Conservation (phyloP, 495 filamentous ascomycete genomes). For the Aspergillus asperescens region DNA sequence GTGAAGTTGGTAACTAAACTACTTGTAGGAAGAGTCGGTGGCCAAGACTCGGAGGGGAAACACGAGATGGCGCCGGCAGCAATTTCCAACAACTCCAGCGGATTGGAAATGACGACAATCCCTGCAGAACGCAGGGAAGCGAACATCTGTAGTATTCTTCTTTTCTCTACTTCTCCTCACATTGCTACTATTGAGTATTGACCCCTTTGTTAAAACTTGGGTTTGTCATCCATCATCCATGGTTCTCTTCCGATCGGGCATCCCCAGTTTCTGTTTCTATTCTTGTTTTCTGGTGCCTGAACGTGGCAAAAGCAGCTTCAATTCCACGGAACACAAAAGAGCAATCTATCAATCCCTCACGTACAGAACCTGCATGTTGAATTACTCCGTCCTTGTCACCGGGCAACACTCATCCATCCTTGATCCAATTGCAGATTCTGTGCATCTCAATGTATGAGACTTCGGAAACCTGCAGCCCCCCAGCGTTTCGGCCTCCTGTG, state of each 20-base stretch:
- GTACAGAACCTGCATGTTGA: not conserved
- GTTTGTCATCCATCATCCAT: not conserved
- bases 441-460: not conserved
- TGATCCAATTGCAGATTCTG: conserved; percentile 2
- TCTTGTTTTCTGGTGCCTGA: not conserved
- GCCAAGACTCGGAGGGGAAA: not conserved
- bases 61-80: conserved; percentile 6
- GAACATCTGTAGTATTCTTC: too few relatives aligned
- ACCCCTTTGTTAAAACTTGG: not conserved
- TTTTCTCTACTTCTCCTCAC: not conserved
- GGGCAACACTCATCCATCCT: conserved; percentile 2
- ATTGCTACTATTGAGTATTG: too few relatives aligned
- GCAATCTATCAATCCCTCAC: too few relatives aligned
- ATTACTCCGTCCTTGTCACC: not conserved
- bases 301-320: too few relatives aligned
- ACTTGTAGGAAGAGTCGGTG: not conserved
- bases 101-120: conserved; percentile 1
- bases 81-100: not conserved
- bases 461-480: not conserved
- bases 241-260: not conserved
- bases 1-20: not conserved
- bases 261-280: not conserved
- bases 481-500: not conserved
- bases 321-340: too few relatives aligned
- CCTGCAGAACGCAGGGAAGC: conserved; percentile 5